Percentiles rank a stretch among this genome's conserved stretches.
Evolutionary conservation across 441 rosid species (phyloP).

Genomic region (Erodium moschatum): DNA sequence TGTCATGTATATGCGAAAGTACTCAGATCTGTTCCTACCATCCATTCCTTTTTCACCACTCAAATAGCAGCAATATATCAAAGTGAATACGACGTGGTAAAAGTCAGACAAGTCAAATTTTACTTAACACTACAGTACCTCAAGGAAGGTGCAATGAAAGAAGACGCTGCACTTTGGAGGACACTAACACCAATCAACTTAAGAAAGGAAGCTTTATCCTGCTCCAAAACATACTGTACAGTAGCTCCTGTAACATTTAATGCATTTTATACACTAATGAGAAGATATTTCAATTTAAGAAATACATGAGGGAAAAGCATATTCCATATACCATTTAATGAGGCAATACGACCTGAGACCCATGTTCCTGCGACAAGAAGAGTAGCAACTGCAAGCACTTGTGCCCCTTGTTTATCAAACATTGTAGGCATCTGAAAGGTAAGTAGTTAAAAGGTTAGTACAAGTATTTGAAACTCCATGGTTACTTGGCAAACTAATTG

Average conservation of each 20-base stretch:
- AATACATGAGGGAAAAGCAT: constrained; percentile 8
- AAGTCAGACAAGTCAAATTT: not conserved
- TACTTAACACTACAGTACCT: constrained; percentile 35
- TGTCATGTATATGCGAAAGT: not conserved
- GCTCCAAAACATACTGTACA: constrained; percentile 92
- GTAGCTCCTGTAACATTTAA: constrained; percentile 64
- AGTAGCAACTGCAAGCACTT: constrained; percentile 70
- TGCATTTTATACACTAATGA: constrained; percentile 15
- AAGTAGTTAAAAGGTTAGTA: constrained; percentile 15
- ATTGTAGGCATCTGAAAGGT: constrained; percentile 69
- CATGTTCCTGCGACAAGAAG: constrained; percentile 91
- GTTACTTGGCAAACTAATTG: not conserved
- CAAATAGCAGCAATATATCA: not conserved
- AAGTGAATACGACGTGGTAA: not conserved
- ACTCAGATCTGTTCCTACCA: not conserved
- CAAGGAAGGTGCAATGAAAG: constrained; percentile 88
- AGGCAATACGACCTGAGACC: constrained; percentile 94
- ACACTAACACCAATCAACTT: constrained; percentile 81
- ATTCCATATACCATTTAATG: constrained; percentile 64
- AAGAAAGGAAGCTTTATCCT: constrained; percentile 76
- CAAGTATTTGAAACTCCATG: constrained; percentile 2
- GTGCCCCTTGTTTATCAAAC: constrained; percentile 91
- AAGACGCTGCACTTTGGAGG: constrained; percentile 90
- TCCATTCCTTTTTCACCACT: not conserved
- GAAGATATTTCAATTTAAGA: constrained; percentile 16